These are phyloP conservation scores for Murraya koenigii DNA, from an alignment of 345 rosid genomes.

Conservation along the genomic window DNA sequence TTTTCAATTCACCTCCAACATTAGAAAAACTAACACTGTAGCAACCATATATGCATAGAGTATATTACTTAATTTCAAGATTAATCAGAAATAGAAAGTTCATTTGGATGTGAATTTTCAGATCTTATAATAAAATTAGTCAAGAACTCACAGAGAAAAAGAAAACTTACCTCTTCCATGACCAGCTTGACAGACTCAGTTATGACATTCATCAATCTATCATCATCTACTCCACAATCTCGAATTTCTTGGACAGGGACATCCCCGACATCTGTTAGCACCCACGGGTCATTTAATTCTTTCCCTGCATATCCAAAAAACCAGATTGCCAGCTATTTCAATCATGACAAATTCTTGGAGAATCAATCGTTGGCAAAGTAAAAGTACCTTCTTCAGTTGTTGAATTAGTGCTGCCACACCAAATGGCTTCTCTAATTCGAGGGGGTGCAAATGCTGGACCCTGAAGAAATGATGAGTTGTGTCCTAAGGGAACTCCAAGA, in stretches of 20 bases:
- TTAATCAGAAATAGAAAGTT: no score
- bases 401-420: constrained; percentile 99
- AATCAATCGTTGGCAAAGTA: background rate
- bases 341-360: background rate
- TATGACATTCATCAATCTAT: constrained; percentile 83
- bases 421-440: constrained; percentile 92
- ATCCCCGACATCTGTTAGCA: constrained; percentile 94
- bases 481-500: constrained; percentile 95
- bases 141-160: background rate
- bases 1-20: background rate
- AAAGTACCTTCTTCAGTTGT: constrained; percentile 83
- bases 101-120: background rate
- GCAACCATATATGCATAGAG: background rate
- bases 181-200: constrained; percentile 84
- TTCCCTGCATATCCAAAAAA: constrained; percentile 53
- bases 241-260: constrained; percentile 98
- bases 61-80: background rate
- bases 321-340: background rate
- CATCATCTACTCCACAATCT: constrained; percentile 95
- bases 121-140: background rate
- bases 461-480: constrained; percentile 97
- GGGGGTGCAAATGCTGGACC: constrained; percentile 99
- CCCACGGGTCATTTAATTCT: constrained; percentile 82
- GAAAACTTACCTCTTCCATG: constrained; percentile 72
- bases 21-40: background rate